These are phyloP conservation scores for Backusella westeae DNA, from an alignment of 192 early-diverging fungal species.

Conservation along the genomic window DNA sequence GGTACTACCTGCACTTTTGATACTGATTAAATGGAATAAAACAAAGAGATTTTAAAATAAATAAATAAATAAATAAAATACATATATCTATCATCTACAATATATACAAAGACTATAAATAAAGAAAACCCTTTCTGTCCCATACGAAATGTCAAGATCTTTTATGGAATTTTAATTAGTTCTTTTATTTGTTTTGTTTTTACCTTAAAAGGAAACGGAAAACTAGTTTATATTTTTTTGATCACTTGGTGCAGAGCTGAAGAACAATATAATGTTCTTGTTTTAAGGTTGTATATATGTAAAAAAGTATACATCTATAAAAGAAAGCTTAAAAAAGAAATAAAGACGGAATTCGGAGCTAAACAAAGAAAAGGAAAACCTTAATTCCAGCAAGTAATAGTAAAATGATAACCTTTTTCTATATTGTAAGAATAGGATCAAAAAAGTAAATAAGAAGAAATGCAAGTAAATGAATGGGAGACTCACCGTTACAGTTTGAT, in stretches of 20 bases:
- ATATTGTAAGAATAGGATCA: too few relatives aligned
- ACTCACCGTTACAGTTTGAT: too few relatives aligned
- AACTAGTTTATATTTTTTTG: background rate
- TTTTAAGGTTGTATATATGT: too few relatives aligned
- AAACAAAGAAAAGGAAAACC: background rate
- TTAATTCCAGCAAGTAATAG: background rate
- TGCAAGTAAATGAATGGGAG: too few relatives aligned
- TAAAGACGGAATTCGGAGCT: background rate
- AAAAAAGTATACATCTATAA: background rate
- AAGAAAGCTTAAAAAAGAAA: too few relatives aligned
- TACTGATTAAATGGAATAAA: conserved; percentile 23
- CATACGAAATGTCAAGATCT: background rate
- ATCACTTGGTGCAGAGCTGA: background rate
- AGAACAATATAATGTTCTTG: background rate
- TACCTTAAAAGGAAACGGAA: background rate
- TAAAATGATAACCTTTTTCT: too few relatives aligned
- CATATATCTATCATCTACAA: background rate
- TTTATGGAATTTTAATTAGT: too few relatives aligned
- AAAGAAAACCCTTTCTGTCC: background rate
- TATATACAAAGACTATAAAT: background rate
- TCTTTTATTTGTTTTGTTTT: background rate
- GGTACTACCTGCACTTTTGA: conserved; percentile 42
- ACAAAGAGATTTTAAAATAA: background rate
- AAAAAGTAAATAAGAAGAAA: too few relatives aligned
- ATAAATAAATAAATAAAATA: background rate